Percentiles rank a stretch among this genome's conserved stretches.
These are phyloP conservation scores for Beauveria sp. DNA, from an alignment of 2,329 filamentous ascomycete genomes.

Conservation along the genomic window DNA sequence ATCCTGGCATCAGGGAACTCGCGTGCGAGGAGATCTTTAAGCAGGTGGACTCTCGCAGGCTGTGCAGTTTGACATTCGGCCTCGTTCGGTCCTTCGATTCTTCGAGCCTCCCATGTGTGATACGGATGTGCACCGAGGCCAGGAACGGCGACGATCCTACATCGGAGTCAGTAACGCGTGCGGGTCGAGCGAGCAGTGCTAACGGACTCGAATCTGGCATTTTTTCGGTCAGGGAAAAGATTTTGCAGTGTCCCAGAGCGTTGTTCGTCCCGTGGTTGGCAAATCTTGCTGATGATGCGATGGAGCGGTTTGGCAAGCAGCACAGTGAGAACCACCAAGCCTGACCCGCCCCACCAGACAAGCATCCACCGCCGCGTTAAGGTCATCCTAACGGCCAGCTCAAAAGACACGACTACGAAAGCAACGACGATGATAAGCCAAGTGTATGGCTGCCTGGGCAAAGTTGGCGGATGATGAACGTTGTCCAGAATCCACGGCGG, in stretches of 20 bases:
- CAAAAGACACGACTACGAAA: too few relatives aligned
- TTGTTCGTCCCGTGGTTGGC: not conserved
- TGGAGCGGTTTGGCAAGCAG: not conserved
- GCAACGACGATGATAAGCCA: too few relatives aligned
- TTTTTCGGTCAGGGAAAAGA: too few relatives aligned
- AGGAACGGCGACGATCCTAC: constrained; percentile 17
- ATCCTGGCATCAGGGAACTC: constrained; percentile 17
- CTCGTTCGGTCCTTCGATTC: not conserved
- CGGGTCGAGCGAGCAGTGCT: too few relatives aligned
- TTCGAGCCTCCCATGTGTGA: constrained; percentile 14
- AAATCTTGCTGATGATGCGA: not conserved
- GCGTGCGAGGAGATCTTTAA: constrained; percentile 12
- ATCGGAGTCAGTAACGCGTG: not conserved
- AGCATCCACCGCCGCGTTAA: too few relatives aligned
- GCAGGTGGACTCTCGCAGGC: constrained; percentile 10
- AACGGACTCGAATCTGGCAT: constrained; percentile 13
- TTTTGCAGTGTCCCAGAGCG: constrained; percentile 4
- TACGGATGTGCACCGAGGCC: constrained; percentile 16
- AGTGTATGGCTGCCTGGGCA: too few relatives aligned
- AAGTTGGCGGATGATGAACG: too few relatives aligned
- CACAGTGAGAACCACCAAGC: too few relatives aligned
- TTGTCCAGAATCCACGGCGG: too few relatives aligned
- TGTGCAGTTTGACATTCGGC: not conserved
- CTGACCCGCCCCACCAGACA: too few relatives aligned
- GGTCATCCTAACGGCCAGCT: too few relatives aligned